These are phyloP conservation scores for Daedalea quercina DNA, from an alignment of 768 basidiomycete species.

Conservation along the genomic window DNA sequence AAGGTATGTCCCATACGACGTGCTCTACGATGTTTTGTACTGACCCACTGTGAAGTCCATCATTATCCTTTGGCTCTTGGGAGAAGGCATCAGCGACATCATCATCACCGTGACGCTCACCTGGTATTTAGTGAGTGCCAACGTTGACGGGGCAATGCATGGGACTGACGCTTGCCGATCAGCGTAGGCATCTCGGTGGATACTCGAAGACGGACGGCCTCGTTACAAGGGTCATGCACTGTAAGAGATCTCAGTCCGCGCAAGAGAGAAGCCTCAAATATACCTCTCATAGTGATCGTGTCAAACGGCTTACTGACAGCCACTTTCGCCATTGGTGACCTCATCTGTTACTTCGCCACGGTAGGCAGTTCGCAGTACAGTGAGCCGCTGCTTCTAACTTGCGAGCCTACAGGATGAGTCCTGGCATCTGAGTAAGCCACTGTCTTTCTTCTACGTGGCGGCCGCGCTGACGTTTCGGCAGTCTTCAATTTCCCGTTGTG, in stretches of 20 bases:
- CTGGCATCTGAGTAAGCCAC: not conserved
- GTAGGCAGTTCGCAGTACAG: not conserved
- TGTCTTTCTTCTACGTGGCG: not conserved
- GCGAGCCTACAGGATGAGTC: not conserved
- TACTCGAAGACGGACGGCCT: not conserved
- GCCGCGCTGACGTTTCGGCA: not conserved
- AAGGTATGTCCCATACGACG: constrained; percentile 5
- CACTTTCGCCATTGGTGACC: not conserved
- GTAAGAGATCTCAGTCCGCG: not conserved
- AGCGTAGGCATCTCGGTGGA: not conserved
- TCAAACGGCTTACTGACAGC: not conserved
- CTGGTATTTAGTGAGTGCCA: not conserved
- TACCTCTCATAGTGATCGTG: not conserved
- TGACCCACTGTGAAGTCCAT: not conserved
- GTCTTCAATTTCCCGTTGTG: not conserved
- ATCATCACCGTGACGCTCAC: not conserved
- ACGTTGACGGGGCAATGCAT: not conserved
- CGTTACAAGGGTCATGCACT: not conserved
- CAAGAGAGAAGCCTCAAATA: not conserved
- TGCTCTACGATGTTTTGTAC: not conserved
- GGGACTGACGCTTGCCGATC: not conserved
- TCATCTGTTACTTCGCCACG: not conserved
- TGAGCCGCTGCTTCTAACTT: not conserved
- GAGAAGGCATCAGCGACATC: not conserved
- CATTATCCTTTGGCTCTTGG: not conserved